Base-by-base conservation (phyloP, 352 stramenopile genomes). In the Globisporangium orthogonon region DNA sequence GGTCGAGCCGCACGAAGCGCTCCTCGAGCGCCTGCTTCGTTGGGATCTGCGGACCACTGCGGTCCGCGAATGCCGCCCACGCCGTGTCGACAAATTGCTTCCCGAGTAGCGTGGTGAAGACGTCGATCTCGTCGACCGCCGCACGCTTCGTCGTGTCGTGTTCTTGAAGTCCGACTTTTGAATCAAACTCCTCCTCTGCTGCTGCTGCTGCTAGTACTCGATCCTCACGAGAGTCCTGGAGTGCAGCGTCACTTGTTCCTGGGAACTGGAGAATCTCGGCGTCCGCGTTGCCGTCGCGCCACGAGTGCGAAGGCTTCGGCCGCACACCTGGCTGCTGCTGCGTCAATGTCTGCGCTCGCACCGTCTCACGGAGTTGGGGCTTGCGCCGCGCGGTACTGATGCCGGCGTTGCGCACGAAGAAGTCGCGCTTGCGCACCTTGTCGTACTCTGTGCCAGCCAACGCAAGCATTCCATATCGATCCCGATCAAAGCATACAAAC, bases 251-350 rank as follows among this genome's bases (percentile, higher is more conserved):
- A 51, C 18, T 29, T 9, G 10, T 17, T 18, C 7, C 17, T 39
- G 30, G 43, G 41, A 47, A 47, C 33, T 55, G 44, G 31, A 56
- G 54, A 14, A 50, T 39, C n/a, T 45, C 59, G 39, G 51, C 43
- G 65, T 71, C 43, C 57, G 56, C 31, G 17, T 89, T 75, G 61
- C 81, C 81, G 37, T 85, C 75, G 35, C 81, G 70, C 81, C 81
- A 91, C 35, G 67, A 74, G 45, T 88, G 81, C 37, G 81, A 71
- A 13, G 81, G 78, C 55, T 91, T 91, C 41, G 57, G 7, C 31
- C 66, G 76, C 35, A 87, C 43, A 44, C 65, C 64, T 50, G 69
- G 56, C 41, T 39, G 30, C 17, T 56, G 41, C 41, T 47, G 41
- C 15, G 11, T 15, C 41, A 1, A 15, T 15, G 40, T 1, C 13